Evolutionary conservation across 1,139 yeast species (phyloP), one percentile per base, ranked within the genome.

Genomic region (Debaryomycetaceae sp.): DNA sequence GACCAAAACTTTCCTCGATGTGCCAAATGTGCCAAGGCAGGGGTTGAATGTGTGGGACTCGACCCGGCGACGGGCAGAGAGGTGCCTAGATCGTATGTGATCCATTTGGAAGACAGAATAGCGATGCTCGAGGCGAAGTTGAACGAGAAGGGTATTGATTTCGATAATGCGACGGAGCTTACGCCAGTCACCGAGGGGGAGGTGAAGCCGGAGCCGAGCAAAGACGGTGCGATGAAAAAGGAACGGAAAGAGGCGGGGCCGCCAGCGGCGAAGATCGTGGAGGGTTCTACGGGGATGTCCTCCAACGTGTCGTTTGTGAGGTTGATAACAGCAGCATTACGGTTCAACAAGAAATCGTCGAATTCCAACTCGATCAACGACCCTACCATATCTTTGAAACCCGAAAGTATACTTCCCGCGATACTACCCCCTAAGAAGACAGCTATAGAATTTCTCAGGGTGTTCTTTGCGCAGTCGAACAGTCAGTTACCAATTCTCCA

Each of bases 51-150:
- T 64, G 82, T 88, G 20, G 90, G 95, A 0, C 64, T 87, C 9
- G 97, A 90, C 60, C 89, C 96, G 0, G 89, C 89, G 4, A 87
- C 96, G 0, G 96, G 96, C 0, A 69, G 96, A 46, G 90, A 86
- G 51, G 80, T 89, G 1, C 96, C 97, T 0, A 68, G 97, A 40
- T 83, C 90, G 8, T 89, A 90, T 57, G 80, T 88, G 6, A 76
- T 81, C 13, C 85, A 84, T 54, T 65, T 90, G 45, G 97, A 90
- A 58, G 83, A 81, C 45, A 69, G 82, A 37, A 70, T 89, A 2
- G 72, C 75, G 11, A 64, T 66, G 14, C 68, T 89, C 49, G 90
- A 87, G 58, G 54, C 56, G 3, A 67, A 72, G 46, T 59, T 88
- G 39, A 62, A 64, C 42, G 65, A 65, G 31, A 57, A 69, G 43